Evolutionary conservation across 805 yeast genomes (phyloP), one percentile per base, ranked within the genome.

Genomic region (Ogataea neopini): DNA sequence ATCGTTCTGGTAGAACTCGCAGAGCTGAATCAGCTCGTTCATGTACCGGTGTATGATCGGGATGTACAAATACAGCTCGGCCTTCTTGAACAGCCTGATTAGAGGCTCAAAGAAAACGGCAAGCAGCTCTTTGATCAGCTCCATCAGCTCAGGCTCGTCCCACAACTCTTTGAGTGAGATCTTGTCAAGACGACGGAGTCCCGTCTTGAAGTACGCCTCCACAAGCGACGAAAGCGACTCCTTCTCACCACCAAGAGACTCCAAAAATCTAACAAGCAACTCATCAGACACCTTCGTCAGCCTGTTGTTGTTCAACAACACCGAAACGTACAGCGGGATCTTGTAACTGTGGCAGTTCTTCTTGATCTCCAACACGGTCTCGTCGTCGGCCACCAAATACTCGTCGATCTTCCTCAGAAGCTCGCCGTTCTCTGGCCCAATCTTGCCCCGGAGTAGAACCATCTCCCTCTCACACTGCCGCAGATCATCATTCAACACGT

Each of bases 91-190:
- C 1, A 88, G 73, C 23, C 74, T 74, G 47, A 87, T 83, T 62
- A 88, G 69, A 1, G 95, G 94, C 52, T 83, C 84, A 61, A 86
- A 87, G 52, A 87, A 81, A 52, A 86, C 71, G 1, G 88, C 72
- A 40, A 94, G 74, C 23, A 89, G 71, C 40, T 87, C 88, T 54
- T 86, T 86, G 48, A 91, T 71, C 35, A 92, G 73, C 30, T 75
- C 75, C n/a, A 90, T 83, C 39, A 95, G 70, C 54, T 86, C 88
- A 0, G 92, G 89, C 57, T 91, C 96, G 39, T 80, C 81, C 96
- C 96, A 88, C 36, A 91, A 62, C 59, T 84, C 83, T 57, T 82
- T 83, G 72, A 91, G 67, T 36, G 85, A 69, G 47, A 81, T 80
- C 62, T 88, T 90, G 61, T 92, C 99, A 30, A 81, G 78, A 48